Percentiles rank a stretch among this genome's conserved stretches.
phyloP scores from a whole-genome alignment of 495 filamentous ascomycete genomes.

The Penicillium bialowiezense region DNA sequence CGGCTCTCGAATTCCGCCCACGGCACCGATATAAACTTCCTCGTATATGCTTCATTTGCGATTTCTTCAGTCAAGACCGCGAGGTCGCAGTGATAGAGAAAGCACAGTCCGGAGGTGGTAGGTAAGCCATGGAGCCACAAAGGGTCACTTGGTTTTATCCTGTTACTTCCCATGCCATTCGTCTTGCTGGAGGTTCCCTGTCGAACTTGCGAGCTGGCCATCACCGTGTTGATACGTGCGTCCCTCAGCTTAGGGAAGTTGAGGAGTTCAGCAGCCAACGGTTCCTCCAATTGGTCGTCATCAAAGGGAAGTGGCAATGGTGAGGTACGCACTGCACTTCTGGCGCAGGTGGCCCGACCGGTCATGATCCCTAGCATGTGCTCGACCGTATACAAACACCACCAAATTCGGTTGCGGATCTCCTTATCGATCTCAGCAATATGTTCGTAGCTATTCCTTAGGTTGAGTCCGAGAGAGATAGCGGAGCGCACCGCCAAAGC shows the following conservation, averaged over 20 bases:
- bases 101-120: conserved; percentile 42
- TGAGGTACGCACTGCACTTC: conserved; percentile 55
- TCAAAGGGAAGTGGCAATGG: conserved; percentile 58
- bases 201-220: conserved; percentile 37
- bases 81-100: conserved; percentile 49
- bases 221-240: conserved; percentile 32
- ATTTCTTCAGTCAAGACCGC: conserved; percentile 54
- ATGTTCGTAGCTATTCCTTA: conserved; percentile 53
- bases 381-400: conserved; percentile 62
- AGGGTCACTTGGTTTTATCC: conserved; percentile 21
- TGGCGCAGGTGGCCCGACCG: conserved; percentile 60
- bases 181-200: conserved; percentile 35
- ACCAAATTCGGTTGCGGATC: conserved; percentile 63
- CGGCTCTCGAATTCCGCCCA: conserved; percentile 60
- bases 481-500: conserved; percentile 61
- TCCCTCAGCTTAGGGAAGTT: conserved; percentile 30
- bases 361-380: conserved; percentile 60
- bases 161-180: conserved; percentile 23
- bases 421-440: conserved; percentile 55
- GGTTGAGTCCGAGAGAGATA: conserved; percentile 60
- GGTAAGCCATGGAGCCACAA: conserved; percentile 32
- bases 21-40: conserved; percentile 47
- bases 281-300: conserved; percentile 46
- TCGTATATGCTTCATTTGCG: conserved; percentile 56
- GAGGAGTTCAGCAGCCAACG: conserved; percentile 28